Evolutionary conservation across 2,329 filamentous ascomycete genomes (phyloP).

Genomic region (Coniochaeta ligniaria): DNA sequence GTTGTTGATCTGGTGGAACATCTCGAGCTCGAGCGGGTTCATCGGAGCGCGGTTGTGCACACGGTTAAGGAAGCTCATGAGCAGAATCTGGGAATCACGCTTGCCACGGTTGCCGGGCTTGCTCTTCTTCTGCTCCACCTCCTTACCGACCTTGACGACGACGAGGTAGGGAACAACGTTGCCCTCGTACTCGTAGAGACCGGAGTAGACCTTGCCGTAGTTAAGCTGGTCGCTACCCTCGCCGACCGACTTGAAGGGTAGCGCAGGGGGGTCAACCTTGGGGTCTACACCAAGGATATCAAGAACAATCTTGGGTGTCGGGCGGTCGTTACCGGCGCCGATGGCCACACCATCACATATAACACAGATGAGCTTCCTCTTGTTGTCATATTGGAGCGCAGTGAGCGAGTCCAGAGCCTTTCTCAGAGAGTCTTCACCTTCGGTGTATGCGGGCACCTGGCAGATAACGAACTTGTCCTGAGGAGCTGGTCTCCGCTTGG

Average conservation of each 20-base stretch:
- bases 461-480: conserved; percentile 99
- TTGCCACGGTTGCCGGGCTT: conserved; percentile 98
- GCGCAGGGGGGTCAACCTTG: conserved; percentile 87
- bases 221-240: conserved; percentile 88
- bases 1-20: conserved; percentile 99
- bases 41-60: conserved; percentile 92
- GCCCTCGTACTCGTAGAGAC: conserved; percentile 94
- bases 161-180: conserved; percentile 96
- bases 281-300: conserved; percentile 97
- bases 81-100: conserved; percentile 90
- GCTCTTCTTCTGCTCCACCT: conserved; percentile 82
- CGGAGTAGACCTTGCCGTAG: conserved; percentile 97
- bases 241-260: conserved; percentile 92
- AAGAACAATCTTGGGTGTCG: conserved; percentile 94
- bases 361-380: conserved; percentile 91
- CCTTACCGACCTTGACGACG: conserved; percentile 93
- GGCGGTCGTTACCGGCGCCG: conserved; percentile 89
- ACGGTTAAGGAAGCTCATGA: conserved; percentile 97
- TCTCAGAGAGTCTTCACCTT: conserved; percentile 89
- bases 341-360: conserved; percentile 98
- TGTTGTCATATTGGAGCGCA: conserved; percentile 94
- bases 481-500: conserved; percentile 78
- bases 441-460: conserved; percentile 94
- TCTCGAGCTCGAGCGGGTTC: conserved; percentile 92
- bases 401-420: conserved; percentile 93